phyloP scores from a whole-genome alignment of 257 asterid genomes.

The Solanum clarkiae region DNA sequence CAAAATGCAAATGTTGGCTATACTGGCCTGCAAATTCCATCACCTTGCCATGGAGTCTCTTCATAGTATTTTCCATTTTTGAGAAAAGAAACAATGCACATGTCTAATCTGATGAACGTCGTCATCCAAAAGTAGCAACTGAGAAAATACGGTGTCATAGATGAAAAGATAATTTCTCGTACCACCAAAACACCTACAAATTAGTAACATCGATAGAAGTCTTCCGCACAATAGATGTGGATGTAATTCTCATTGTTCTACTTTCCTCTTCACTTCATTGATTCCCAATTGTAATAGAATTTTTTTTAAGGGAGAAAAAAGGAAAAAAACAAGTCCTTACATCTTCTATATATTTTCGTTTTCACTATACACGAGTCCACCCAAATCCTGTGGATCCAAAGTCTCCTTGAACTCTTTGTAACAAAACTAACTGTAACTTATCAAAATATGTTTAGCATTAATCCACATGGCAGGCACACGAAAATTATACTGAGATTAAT shows the following conservation, averaged over 20 bases:
- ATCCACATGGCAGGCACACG: background rate
- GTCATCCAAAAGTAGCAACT: background rate
- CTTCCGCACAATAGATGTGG: background rate
- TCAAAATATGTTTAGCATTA: too few species aligned
- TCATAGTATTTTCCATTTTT: background rate
- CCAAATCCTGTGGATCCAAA: too few species aligned
- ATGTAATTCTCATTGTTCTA: background rate
- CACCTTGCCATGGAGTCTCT: constrained; percentile 16
- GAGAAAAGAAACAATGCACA: background rate
- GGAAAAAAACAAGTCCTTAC: background rate
- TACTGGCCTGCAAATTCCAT: constrained; percentile 30
- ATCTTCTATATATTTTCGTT: background rate
- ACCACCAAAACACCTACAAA: background rate
- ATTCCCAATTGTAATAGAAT: background rate
- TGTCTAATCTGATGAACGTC: background rate
- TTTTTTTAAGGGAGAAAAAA: background rate
- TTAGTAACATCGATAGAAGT: background rate
- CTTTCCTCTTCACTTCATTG: background rate
- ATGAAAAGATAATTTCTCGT: background rate
- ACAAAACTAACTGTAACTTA: too few species aligned
- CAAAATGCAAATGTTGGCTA: constrained; percentile 27
- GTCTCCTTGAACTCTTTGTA: background rate
- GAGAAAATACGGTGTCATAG: background rate
- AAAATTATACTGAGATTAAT: too few species aligned
- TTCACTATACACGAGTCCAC: too few species aligned